Conservation (phyloP, 164 flowering plant genomes). For the Umbellularia californica region DNA sequence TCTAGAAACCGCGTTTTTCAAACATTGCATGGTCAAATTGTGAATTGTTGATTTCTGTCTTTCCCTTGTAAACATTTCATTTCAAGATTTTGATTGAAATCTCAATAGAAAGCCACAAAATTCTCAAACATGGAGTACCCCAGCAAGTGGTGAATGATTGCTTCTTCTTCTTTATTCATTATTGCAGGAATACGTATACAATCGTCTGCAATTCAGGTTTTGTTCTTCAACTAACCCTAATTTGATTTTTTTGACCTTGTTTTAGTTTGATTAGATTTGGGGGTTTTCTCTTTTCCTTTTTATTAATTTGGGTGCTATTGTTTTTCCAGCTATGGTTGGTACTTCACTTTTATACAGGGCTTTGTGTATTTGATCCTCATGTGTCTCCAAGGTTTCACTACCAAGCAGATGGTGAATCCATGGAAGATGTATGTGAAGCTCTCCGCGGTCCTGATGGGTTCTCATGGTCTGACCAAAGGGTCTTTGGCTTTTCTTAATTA, state of each 20-base stretch:
- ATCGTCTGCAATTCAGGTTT: constrained; percentile 76
- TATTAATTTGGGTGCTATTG: constrained; percentile 5
- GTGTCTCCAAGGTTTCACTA: constrained; percentile 72
- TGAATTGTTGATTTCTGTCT: too few species aligned
- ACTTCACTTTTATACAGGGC: constrained; percentile 89
- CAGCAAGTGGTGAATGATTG: too few species aligned
- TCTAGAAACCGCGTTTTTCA: background rate
- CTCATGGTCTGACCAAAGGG: constrained; percentile 88
- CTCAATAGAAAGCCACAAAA: too few species aligned
- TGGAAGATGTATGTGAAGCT: constrained; percentile 74
- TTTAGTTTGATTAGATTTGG: background rate
- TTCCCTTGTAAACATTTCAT: too few species aligned
- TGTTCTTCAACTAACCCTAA: background rate
- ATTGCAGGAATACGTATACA: constrained; percentile 81
- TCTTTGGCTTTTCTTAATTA: constrained; percentile 90
- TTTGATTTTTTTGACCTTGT: background rate
- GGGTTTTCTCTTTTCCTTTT: background rate
- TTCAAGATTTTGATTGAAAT: too few species aligned
- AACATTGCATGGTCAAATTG: background rate
- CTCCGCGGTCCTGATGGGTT: constrained; percentile 88
- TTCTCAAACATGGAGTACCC: too few species aligned
- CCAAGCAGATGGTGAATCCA: constrained; percentile 85
- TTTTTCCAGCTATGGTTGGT: constrained; percentile 84
- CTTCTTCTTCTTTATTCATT: background rate
- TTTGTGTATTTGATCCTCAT: constrained; percentile 68